These are phyloP conservation scores for Aquilaria sinensis DNA, from an alignment of 345 rosid genomes.

Conservation along the genomic window DNA sequence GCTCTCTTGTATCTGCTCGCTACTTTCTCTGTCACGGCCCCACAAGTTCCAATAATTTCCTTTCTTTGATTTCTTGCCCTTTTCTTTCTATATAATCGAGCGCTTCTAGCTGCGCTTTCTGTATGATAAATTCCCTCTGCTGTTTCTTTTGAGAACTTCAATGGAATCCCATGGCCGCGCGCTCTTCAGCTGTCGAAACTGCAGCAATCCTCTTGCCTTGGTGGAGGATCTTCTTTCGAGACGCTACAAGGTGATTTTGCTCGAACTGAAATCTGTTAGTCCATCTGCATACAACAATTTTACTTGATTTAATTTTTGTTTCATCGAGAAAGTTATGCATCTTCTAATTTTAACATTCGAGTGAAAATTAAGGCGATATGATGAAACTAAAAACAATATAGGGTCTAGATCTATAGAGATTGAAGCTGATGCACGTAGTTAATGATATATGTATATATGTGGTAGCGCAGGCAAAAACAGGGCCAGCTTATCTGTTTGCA, in stretches of 20 bases:
- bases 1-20: no score
- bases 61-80: no score
- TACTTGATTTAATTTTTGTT: background rate
- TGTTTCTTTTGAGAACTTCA: background rate
- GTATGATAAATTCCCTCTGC: background rate
- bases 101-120: no score
- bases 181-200: slow-evolving; percentile 31
- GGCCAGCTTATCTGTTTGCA: slow-evolving; percentile 33
- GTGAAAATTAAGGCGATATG: no score
- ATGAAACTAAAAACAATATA: no score
- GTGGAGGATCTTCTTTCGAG: slow-evolving; percentile 22
- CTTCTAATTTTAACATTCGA: no score
- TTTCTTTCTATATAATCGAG: no score
- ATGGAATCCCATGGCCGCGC: slow-evolving; percentile 7
- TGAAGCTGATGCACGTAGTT: no score
- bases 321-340: background rate
- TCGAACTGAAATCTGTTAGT: background rate
- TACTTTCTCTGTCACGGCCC: no score
- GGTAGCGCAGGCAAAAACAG: slow-evolving; percentile 24
- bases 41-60: no score
- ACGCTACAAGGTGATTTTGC: slow-evolving; percentile 14
- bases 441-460: no score
- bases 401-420: no score
- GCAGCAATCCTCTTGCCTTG: slow-evolving; percentile 30
- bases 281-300: background rate